These are phyloP conservation scores for Trichoderma asperelloides DNA, from an alignment of 495 filamentous ascomycete species.

Conservation along the genomic window DNA sequence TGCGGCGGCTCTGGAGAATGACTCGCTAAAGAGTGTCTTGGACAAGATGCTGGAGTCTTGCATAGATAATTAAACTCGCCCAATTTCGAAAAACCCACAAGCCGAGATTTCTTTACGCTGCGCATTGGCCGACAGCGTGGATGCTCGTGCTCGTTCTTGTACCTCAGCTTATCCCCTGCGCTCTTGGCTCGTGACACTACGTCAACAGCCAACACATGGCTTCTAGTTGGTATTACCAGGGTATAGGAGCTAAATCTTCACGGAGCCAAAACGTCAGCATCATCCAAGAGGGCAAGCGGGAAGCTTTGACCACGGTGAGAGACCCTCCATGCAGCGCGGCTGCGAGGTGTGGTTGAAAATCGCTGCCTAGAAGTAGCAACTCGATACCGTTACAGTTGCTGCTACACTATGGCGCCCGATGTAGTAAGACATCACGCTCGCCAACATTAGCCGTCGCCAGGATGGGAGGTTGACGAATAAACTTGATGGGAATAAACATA, in stretches of 20 bases:
- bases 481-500: no score
- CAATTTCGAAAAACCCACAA: not conserved
- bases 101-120: not conserved
- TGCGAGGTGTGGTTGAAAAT: not conserved
- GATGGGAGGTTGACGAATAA: no score
- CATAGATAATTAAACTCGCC: conserved; percentile 5
- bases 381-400: not conserved
- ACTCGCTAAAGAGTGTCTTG: conserved; percentile 75
- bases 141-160: not conserved
- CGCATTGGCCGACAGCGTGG: not conserved
- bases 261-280: not conserved
- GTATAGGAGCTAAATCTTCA: not conserved
- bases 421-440: not conserved
- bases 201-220: not conserved
- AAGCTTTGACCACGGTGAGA: not conserved
- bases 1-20: conserved; percentile 89
- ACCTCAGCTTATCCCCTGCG: not conserved
- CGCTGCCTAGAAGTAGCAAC: not conserved
- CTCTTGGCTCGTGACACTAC: not conserved
- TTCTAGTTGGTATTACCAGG: not conserved
- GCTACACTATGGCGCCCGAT: not conserved
- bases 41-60: conserved; percentile 91
- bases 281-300: not conserved
- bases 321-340: not conserved
- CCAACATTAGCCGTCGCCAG: no score